Percentiles rank a stretch among this genome's conserved stretches.
Conservation (phyloP, 1,284 basidiomycete species). For the Tilletia indica region DNA sequence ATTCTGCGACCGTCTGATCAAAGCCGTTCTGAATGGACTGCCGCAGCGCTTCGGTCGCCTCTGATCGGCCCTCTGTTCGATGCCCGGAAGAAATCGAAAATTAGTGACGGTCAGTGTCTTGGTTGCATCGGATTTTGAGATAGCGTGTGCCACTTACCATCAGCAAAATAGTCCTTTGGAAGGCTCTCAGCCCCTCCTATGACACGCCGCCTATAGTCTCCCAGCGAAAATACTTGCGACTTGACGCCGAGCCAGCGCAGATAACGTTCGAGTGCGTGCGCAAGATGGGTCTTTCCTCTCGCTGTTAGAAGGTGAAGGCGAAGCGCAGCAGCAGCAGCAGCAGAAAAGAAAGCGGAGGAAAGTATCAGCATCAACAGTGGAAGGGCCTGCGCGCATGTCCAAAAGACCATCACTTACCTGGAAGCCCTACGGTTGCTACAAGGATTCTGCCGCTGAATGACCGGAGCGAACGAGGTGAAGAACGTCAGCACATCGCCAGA, state of each 20-base stretch:
- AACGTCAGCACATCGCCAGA: no score
- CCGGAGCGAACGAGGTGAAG: background rate
- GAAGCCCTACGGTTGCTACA: constrained; percentile 84
- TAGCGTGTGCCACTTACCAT: constrained; percentile 61
- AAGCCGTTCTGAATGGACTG: constrained; percentile 74
- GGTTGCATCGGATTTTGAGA: background rate
- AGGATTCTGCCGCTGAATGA: constrained; percentile 73
- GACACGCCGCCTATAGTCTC: constrained; percentile 87
- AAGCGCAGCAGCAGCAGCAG: no score
- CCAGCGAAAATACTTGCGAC: constrained; percentile 87
- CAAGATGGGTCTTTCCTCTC: constrained; percentile 92
- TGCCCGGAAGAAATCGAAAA: background rate
- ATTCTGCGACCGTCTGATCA: constrained; percentile 83
- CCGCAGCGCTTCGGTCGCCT: constrained; percentile 75
- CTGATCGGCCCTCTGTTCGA: background rate
- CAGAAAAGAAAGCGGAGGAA: no score
- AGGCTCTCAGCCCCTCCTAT: constrained; percentile 83
- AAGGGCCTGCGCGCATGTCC: background rate
- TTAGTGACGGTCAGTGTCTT: constrained; percentile 24
- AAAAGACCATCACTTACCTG: constrained; percentile 52
- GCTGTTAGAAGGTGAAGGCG: constrained; percentile 21
- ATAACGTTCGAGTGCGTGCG: constrained; percentile 90
- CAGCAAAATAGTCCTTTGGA: constrained; percentile 85
- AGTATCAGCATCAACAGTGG: no score
- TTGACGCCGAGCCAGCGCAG: constrained; percentile 97